These are phyloP conservation scores for Vitis hybrid DNA, from an alignment of 177 flowering plant genomes.

Conservation along the genomic window DNA sequence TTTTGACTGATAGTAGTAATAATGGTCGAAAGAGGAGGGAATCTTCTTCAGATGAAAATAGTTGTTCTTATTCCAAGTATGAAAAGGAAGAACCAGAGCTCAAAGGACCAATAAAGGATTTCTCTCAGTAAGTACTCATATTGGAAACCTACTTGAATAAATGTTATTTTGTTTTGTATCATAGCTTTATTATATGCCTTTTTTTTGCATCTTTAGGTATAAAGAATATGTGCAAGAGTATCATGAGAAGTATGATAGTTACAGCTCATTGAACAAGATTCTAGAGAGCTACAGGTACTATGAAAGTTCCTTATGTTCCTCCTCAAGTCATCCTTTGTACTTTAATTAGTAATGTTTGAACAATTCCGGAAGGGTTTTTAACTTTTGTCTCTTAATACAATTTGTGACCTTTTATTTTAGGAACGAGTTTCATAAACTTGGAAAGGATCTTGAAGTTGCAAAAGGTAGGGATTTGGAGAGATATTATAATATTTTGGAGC, in stretches of 20 bases:
- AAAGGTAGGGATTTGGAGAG: conserved; percentile 63
- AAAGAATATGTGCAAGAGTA: conserved; percentile 85
- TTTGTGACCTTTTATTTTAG: conserved; percentile 31
- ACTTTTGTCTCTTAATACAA: conserved; percentile 2
- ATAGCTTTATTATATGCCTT: not conserved
- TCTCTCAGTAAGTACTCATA: conserved; percentile 65
- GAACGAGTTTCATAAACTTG: conserved; percentile 65
- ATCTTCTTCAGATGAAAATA: conserved; percentile 72
- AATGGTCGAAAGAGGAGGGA: conserved; percentile 48
- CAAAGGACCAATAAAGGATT: conserved; percentile 76
- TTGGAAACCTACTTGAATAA: not conserved
- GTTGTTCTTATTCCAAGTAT: conserved; percentile 67
- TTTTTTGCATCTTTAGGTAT: conserved; percentile 50
- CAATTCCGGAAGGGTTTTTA: not conserved
- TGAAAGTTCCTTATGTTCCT: not conserved
- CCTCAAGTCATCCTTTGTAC: not conserved
- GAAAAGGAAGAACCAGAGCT: conserved; percentile 89
- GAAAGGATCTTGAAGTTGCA: conserved; percentile 64
- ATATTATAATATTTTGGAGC: conserved; percentile 49
- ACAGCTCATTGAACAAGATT: conserved; percentile 61
- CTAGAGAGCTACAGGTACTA: conserved; percentile 73
- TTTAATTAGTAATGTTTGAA: conserved; percentile 1
- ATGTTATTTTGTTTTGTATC: not conserved
- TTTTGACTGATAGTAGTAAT: conserved; percentile 28
- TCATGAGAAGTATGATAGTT: conserved; percentile 68